Evolutionary conservation across 2,329 filamentous ascomycete species (phyloP).

Genomic region (Xylaria sp.): DNA sequence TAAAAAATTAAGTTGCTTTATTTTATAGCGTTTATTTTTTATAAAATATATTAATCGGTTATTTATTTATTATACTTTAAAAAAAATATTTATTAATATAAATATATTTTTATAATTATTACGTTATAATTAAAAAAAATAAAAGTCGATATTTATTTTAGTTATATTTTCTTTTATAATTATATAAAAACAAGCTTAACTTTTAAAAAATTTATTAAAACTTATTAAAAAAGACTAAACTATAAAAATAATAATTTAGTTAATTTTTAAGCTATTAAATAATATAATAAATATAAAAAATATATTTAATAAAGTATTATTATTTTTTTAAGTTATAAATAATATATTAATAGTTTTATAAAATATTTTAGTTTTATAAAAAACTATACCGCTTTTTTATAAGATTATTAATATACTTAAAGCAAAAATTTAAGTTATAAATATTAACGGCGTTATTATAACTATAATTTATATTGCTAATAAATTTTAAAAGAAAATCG

Average conservation of each 20-base stretch:
- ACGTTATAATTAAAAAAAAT: not conserved
- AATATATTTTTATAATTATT: not conserved
- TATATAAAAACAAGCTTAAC: too few species aligned
- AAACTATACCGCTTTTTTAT: not conserved
- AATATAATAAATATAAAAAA: too few species aligned
- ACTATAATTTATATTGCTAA: not conserved
- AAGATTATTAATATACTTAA: not conserved
- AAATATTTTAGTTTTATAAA: not conserved
- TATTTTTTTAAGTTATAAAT: too few species aligned
- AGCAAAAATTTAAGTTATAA: conserved; percentile 6
- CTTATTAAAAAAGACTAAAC: too few species aligned
- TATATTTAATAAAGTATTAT: too few species aligned
- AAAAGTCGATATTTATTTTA: not conserved
- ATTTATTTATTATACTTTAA: not conserved
- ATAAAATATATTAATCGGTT: not conserved
- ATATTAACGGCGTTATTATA: not conserved
- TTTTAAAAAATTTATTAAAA: too few species aligned
- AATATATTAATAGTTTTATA: too few species aligned
- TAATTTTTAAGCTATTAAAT: too few species aligned
- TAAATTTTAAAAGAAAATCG: not conserved
- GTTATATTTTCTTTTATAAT: not conserved
- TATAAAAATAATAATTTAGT: too few species aligned
- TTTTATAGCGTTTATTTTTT: conserved; percentile 1
- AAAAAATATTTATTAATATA: not conserved
- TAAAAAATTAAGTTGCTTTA: not conserved